Base-by-base conservation (phyloP, 1,284 basidiomycete genomes). In the Naganishia liquefaciens region DNA sequence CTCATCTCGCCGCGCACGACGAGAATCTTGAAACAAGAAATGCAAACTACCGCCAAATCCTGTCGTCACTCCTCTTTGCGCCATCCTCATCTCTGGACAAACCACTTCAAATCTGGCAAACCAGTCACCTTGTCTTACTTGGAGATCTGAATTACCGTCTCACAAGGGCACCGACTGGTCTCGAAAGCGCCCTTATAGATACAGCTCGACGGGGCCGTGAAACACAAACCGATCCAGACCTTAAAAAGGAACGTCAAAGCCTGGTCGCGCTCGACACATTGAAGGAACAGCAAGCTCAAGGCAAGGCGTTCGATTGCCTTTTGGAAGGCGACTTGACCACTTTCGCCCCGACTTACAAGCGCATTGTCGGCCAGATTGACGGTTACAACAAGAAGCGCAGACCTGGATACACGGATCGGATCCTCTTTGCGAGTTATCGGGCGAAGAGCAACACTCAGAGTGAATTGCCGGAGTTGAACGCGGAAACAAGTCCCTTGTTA, bases 321-420 rank as follows among this genome's bases (percentile, higher is more conserved):
- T 82, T 83, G 37, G 93, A 96, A 78, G 91, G 88, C 21, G 85
- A 88, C 33, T 88, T 96, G 74, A 88, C 88, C 84, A 81, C 81
- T 65, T 96, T 95, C 81, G 90, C 79, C 80, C 85, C 91, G 72
- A 93, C 88, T 47, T 96, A 95, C 76, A 97, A 97, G 77, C 92
- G 90, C 72, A 74, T 83, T 51, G 81, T 90, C 5, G 91, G 91
- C 9, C 83, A 89, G 71, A 84, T 90, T 11, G 87, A 92, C 70
- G 84, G 84, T 67, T 93, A 91, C 77, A 75, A 73, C 60, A 78
- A 80, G 28, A 90, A 88, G 73, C 86, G 95, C 7, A 82, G 84
- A 6, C 95, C 95, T 0, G 88, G 93, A 23, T 99, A 93, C 91
- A 97, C 94, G 25, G 95, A 99, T 78, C 85, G 95, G 49, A 86